Base-by-base conservation (phyloP, 2,329 filamentous ascomycete genomes). In the Aspergillus sclerotialis region DNA sequence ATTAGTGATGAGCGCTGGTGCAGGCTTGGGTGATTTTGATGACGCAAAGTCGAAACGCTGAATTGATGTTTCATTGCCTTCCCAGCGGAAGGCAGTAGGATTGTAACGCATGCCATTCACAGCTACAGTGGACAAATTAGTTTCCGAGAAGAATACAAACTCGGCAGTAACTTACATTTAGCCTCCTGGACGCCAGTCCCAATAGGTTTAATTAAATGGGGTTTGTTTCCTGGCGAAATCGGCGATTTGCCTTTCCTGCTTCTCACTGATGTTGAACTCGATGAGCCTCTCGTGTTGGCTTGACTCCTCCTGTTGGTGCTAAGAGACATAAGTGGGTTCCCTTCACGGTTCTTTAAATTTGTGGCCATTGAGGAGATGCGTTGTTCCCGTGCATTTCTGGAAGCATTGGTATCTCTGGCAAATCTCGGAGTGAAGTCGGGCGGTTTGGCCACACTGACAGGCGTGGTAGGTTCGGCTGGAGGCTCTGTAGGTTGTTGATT, bases 91-190 rank as follows among this genome's bases (percentile, higher is more conserved):
- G 7, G 85, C 84, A 17, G 75, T 70, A 5, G 92, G 86, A 53
- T 98, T 96, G 59, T 94, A 98, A 35, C 79, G 82, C 92, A 98
- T 98, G 44, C 90, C 92, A 61, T 94, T 92, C 40, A 94, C 76
- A 53, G 81, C 86, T 90, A 48, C n/a, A n/a, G n/a, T n/a, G n/a
- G n/a, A n/a, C n/a, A n/a, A n/a, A n/a, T n/a, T n/a, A n/a, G n/a
- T n/a, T n/a, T n/a, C n/a, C n/a, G n/a, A n/a, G n/a, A n/a, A n/a
- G n/a, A n/a, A n/a, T n/a, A n/a, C n/a, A n/a, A n/a, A n/a, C n/a
- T n/a, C 8, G 23, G 16, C 23, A 17, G 17, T 26, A 44, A 69
- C 78, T 70, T 72, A 93, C 87, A 81, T 69, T 90, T 94, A 21
- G 82, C 72, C 48, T 86, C 82, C 49, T 83, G 85, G 40, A 80